phyloP scores from a whole-genome alignment of 2,329 filamentous ascomycete species.

The Orbilia javanica region DNA sequence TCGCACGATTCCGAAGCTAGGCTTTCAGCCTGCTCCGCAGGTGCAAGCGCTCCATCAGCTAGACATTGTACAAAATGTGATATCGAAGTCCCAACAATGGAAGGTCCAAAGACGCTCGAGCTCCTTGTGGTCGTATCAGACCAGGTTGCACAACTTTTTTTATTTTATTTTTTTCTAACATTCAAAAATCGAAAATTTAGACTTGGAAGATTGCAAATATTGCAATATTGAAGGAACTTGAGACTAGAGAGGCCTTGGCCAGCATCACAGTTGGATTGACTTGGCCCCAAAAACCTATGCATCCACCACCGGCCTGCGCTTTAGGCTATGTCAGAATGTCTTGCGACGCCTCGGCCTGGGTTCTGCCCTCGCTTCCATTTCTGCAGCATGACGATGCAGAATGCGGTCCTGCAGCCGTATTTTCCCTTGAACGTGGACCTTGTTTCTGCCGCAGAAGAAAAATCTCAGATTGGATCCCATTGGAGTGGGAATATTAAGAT shows the following conservation, averaged over 20 bases:
- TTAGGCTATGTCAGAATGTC: slow-evolving; percentile 25
- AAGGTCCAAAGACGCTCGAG: slow-evolving; percentile 48
- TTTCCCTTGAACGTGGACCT: slow-evolving; percentile 48
- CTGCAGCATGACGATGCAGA: slow-evolving; percentile 52
- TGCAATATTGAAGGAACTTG: slow-evolving; percentile 12
- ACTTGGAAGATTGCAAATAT: slow-evolving; percentile 6
- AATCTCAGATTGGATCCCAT: slow-evolving; percentile 57
- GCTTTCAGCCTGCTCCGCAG: slow-evolving; percentile 20
- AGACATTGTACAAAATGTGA: slow-evolving; percentile 36
- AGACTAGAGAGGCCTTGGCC: slow-evolving; percentile 25
- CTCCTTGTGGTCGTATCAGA: slow-evolving; percentile 43
- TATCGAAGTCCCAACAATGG: slow-evolving; percentile 44
- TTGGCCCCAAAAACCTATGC: background rate
- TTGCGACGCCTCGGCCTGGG: slow-evolving; percentile 26
- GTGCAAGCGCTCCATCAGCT: slow-evolving; percentile 30
- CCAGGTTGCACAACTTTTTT: slow-evolving; percentile 50
- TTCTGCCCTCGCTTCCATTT: slow-evolving; percentile 48
- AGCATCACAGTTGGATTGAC: background rate
- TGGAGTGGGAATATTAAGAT: slow-evolving; percentile 59
- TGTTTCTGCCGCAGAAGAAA: slow-evolving; percentile 55
- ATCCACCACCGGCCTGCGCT: slow-evolving; percentile 3
- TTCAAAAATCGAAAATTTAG: slow-evolving; percentile 9
- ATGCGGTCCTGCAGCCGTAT: slow-evolving; percentile 46
- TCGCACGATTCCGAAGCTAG: slow-evolving; percentile 55
- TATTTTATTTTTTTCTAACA: too few relatives aligned